Evolutionary conservation across 352 stramenopile species (phyloP).

Genomic region (Pythium utonaiense): DNA sequence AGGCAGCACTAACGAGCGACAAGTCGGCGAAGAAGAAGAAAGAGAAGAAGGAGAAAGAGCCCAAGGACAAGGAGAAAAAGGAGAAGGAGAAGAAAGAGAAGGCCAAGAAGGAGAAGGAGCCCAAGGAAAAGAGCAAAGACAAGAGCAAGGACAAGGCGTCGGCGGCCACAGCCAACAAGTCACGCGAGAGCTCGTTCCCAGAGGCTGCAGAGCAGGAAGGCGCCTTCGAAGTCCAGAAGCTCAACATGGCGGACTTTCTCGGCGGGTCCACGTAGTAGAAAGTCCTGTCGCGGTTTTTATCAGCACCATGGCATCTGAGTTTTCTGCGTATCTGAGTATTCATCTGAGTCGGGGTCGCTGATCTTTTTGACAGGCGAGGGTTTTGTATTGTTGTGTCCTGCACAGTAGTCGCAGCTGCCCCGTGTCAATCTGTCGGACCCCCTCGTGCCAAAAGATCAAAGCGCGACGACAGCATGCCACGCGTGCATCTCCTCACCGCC

Average conservation of each 20-base stretch:
- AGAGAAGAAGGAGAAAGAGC: conserved; percentile 21
- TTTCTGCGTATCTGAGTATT: conserved; percentile 7
- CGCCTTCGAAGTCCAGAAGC: conserved; percentile 66
- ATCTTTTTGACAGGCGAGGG: conserved; percentile 1
- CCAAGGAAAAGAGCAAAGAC: conserved; percentile 23
- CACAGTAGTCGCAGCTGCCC: neutral
- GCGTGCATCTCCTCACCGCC: conserved; percentile 27
- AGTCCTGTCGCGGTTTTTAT: too few species aligned
- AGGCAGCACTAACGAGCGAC: conserved; percentile 37
- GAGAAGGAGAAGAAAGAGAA: conserved; percentile 42
- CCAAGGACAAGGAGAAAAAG: conserved; percentile 38
- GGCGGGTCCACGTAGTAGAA: conserved; percentile 15
- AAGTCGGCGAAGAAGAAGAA: conserved; percentile 44
- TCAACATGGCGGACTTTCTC: conserved; percentile 77
- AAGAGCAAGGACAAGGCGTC: conserved; percentile 20
- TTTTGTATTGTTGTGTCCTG: conserved; percentile 7
- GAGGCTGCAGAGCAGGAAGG: conserved; percentile 33
- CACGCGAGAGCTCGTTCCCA: conserved; percentile 38
- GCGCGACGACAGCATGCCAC: conserved; percentile 21
- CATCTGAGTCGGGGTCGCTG: conserved; percentile 2
- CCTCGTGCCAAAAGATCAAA: conserved; percentile 28
- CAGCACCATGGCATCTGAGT: too few species aligned
- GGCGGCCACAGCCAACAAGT: conserved; percentile 19
- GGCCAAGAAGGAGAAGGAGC: conserved; percentile 24
- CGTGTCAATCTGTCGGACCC: conserved; percentile 6